These are phyloP conservation scores for Cornus suecica DNA, from an alignment of 148 eudicot species.

Conservation along the genomic window DNA sequence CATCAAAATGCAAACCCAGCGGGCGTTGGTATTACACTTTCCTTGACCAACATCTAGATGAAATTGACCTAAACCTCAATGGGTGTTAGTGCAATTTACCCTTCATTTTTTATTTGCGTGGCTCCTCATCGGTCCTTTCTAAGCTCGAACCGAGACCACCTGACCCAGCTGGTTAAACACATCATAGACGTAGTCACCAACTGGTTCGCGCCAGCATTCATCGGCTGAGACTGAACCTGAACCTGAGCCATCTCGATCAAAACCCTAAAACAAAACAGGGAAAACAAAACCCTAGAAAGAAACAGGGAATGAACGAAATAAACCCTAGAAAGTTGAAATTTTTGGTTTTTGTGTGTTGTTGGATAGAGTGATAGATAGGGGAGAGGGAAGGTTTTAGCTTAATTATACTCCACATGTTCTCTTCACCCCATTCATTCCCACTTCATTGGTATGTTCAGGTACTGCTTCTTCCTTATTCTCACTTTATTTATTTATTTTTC, in stretches of 20 bases:
- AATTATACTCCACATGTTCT: too few species aligned
- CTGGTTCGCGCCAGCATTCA: constrained; percentile 28
- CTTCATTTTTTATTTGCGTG: too few species aligned
- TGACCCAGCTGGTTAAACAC: constrained; percentile 55
- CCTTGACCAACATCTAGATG: too few species aligned
- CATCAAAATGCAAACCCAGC: too few species aligned
- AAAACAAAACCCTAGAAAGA: constrained; percentile 17
- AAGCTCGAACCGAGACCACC: constrained; percentile 69
- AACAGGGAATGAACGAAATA: background rate
- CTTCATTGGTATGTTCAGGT: background rate
- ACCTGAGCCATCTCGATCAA: constrained; percentile 50
- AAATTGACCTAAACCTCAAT: too few species aligned
- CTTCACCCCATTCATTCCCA: too few species aligned
- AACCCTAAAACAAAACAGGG: too few species aligned
- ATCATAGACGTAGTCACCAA: constrained; percentile 58
- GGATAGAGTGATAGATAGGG: constrained; percentile 34
- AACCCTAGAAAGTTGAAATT: constrained; percentile 2
- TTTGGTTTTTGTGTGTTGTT: constrained; percentile 13
- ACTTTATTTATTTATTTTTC: too few species aligned
- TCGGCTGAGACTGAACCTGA: constrained; percentile 43
- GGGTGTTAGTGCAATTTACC: too few species aligned
- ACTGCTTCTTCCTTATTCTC: background rate
- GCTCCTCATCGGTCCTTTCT: too few species aligned
- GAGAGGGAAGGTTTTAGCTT: constrained; percentile 91
- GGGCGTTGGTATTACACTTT: too few species aligned